Percentiles rank a stretch among this genome's conserved stretches.
Evolutionary conservation across 148 eudicot species (phyloP).

Genomic region (Fagopyrum homotropicum): DNA sequence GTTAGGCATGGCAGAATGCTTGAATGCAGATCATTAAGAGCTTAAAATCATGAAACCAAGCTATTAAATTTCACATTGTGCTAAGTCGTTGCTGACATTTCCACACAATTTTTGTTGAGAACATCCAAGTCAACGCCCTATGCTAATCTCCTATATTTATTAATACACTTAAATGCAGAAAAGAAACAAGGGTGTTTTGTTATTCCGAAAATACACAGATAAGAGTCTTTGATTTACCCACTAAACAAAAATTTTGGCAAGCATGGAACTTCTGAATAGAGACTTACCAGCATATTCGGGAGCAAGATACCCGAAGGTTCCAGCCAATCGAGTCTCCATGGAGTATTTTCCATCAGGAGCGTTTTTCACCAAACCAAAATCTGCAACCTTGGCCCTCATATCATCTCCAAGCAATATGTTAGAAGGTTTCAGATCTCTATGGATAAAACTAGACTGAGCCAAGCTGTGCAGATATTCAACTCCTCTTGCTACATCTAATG

Average conservation of each 20-base stretch:
- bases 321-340: slow-evolving; percentile 50
- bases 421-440: slow-evolving; percentile 50
- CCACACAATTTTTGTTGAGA: not conserved
- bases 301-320: slow-evolving; percentile 65
- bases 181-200: too few relatives aligned
- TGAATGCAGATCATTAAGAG: not conserved
- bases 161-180: too few relatives aligned
- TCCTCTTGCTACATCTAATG: slow-evolving; percentile 62
- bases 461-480: slow-evolving; percentile 54
- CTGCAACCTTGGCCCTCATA: slow-evolving; percentile 58
- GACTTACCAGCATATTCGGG: slow-evolving; percentile 59
- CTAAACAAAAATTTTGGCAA: not conserved
- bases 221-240: not conserved
- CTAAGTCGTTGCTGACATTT: not conserved
- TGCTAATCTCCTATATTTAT: not conserved
- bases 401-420: slow-evolving; percentile 53
- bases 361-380: slow-evolving; percentile 54
- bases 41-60: not conserved
- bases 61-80: not conserved
- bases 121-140: not conserved
- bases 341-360: slow-evolving; percentile 59
- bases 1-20: not conserved
- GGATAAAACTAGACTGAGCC: slow-evolving; percentile 50
- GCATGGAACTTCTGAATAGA: not conserved
- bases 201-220: not conserved